Evolutionary conservation across 2,329 filamentous ascomycete genomes (phyloP), one percentile per base, ranked within the genome.

Genomic region (Phyllosticta citriasiana): DNA sequence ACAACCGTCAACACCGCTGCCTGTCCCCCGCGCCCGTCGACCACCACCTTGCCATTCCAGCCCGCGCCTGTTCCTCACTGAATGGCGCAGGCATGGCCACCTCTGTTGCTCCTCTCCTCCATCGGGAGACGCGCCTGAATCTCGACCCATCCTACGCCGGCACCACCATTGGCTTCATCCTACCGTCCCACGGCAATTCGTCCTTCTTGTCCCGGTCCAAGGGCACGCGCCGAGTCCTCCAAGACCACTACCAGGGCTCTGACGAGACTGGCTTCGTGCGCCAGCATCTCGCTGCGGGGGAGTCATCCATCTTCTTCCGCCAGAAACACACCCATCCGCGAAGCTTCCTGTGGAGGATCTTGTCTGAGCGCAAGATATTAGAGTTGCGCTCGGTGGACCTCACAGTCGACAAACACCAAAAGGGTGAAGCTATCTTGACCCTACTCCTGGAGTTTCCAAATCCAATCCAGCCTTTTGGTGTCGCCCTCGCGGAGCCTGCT

Each of bases 261-360:
- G 89, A 92, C 66, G 88, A 93, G 72, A 84, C 84, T 60, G 78
- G 82, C 9, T 96, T 95, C 70, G 84, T 86, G 66, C 79, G 82
- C 63, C 86, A 84, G 65, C 84, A 89, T 70, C 78, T 97, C 59
- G 90, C 93, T 26, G 86, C 81, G 22, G 72, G 67, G 1, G 84
- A 91, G 33, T 88, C 90, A 27, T 91, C 90, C 2, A 82, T 97
- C 61, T 96, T 90, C 77, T 91, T 96, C 74, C 86, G 94, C 60
- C 83, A 84, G 72, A 83, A 88, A 72, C 84, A 88, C 69, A 80
- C 83, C 65, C 86, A 88, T 65, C 94, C 94, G 50, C 86, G 89
- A 70, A 90, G 85, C 74, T 95, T 97, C 71, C 81, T 96, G 55
- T 99, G 94, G 94, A 85, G 93, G 67, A 82, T 97, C 50, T 77